Evolutionary conservation across 2,329 filamentous ascomycete genomes (phyloP).

Genomic region (Cladobotryum mycophilum): DNA sequence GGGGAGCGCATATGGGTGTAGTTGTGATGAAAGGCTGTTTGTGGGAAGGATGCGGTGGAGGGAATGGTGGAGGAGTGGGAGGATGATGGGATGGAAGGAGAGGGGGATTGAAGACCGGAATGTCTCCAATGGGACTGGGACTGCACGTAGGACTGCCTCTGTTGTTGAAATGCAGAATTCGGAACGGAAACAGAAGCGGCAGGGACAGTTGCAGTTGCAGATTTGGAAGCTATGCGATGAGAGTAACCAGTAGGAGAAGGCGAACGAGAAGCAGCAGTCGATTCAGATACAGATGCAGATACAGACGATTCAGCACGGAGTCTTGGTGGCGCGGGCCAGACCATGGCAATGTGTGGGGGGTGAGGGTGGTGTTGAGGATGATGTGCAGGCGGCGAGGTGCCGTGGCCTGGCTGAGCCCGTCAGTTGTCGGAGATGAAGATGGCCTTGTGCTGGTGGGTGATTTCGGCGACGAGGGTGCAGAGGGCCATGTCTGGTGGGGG

Average conservation of each 20-base stretch:
- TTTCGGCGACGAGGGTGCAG: conserved; percentile 74
- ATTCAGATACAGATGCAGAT: neutral
- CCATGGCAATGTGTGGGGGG: conserved; percentile 32
- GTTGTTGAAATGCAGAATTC: neutral
- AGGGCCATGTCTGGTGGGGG: conserved; percentile 60
- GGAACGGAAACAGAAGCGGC: neutral
- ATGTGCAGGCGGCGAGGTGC: conserved; percentile 15
- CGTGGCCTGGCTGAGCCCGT: conserved; percentile 25
- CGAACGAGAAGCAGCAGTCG: neutral
- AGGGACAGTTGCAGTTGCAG: neutral
- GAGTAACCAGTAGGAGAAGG: neutral
- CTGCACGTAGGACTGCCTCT: conserved; percentile 5
- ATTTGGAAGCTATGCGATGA: neutral
- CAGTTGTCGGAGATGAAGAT: conserved; percentile 64
- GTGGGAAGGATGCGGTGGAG: neutral
- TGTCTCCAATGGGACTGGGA: conserved; percentile 4
- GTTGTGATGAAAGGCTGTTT: neutral
- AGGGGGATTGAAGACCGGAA: neutral
- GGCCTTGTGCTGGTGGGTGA: conserved; percentile 71
- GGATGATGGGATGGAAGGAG: neutral
- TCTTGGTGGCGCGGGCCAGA: conserved; percentile 27
- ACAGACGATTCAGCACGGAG: conserved; percentile 5
- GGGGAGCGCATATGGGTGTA: neutral
- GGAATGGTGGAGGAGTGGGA: neutral
- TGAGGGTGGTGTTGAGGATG: conserved; percentile 11